Percentiles rank a stretch among this genome's conserved stretches.
Conservation (phyloP, 176 grass and related monocot species). For the Panicum miliaceum region DNA sequence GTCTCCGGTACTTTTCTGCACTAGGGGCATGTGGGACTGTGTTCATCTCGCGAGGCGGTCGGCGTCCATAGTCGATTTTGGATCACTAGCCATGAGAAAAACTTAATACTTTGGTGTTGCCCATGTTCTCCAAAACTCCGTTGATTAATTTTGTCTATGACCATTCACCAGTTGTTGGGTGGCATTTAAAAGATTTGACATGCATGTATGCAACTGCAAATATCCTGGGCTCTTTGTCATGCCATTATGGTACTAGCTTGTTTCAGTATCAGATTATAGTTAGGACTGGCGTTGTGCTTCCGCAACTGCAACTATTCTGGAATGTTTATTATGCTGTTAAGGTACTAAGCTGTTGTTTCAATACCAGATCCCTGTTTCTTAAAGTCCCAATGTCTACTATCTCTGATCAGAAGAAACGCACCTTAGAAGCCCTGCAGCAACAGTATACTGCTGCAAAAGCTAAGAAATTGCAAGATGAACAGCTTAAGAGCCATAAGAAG, state of each 20-base stretch:
- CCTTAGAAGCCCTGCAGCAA: slow-evolving; percentile 58
- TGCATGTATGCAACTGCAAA: neutral
- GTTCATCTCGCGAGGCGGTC: neutral
- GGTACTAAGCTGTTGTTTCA: neutral
- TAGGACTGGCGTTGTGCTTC: neutral
- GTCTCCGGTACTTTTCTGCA: neutral
- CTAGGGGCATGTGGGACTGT: neutral
- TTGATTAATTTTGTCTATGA: neutral
- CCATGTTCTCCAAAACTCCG: neutral
- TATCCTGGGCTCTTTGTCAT: neutral
- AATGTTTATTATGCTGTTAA: neutral
- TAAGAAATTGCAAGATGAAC: slow-evolving; percentile 54
- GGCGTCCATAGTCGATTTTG: neutral
- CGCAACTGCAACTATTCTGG: neutral
- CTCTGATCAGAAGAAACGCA: slow-evolving; percentile 63
- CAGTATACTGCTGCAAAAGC: slow-evolving; percentile 53
- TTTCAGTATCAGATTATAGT: neutral
- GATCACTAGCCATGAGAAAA: neutral
- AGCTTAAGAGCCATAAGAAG: slow-evolving; percentile 32
- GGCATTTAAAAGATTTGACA: neutral
- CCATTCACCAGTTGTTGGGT: neutral
- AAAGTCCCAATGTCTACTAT: slow-evolving; percentile 30
- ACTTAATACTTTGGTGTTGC: neutral
- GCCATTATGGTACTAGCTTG: neutral
- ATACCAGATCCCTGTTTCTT: slow-evolving; percentile 2